Conservation (phyloP, 441 rosid genomes). For the Erysimum pusillum region DNA sequence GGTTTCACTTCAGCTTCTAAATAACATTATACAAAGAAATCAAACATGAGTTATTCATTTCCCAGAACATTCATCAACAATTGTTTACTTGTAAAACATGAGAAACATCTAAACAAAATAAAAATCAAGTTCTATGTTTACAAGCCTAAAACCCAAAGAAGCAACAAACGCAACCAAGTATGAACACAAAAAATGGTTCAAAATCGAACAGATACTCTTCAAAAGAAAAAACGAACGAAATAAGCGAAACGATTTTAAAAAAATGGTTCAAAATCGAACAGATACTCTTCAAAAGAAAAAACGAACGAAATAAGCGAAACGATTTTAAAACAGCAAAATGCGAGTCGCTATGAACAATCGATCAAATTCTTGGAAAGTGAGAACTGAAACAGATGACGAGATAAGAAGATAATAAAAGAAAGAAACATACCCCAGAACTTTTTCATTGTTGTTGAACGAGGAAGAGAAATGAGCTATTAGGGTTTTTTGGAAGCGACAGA, state of each 20-base stretch:
- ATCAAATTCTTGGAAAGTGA: not conserved
- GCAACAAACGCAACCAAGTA: not conserved
- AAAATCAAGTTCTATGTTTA: not conserved
- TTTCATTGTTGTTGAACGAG: slow-evolving; percentile 31
- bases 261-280: not conserved
- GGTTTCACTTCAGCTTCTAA: slow-evolving; percentile 84
- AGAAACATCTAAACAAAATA: not conserved
- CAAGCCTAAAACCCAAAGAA: not conserved
- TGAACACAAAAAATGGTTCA: too few species aligned
- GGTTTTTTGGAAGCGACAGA: not conserved
- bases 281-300: not conserved
- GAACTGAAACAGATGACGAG: not conserved
- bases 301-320: not conserved
- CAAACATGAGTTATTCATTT: not conserved
- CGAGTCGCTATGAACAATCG: not conserved
- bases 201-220: too few species aligned
- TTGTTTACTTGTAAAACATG: not conserved
- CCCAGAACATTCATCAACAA: not conserved
- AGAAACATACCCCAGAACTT: slow-evolving; percentile 49
- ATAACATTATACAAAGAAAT: not conserved
- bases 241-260: too few species aligned
- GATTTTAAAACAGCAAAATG: slow-evolving; percentile 1
- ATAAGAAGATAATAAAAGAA: not conserved
- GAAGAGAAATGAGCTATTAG: not conserved
- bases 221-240: too few species aligned